Conservation (phyloP, 192 early-diverging fungal genomes). For the Backusella morwellensis region DNA sequence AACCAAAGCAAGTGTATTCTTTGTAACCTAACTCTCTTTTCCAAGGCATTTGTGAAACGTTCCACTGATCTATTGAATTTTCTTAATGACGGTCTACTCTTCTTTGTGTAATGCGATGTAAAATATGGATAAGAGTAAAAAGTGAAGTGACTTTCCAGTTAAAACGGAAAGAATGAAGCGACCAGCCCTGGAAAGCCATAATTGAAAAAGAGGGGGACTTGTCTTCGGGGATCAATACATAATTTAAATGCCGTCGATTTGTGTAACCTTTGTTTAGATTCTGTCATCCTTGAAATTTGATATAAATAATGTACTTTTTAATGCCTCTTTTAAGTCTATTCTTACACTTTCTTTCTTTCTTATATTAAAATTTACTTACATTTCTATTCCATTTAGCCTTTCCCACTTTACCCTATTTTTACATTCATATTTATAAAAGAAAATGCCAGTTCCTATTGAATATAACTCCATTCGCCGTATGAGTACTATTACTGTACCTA, state of each 20-base stretch:
- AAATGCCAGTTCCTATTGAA: slow-evolving; percentile 39
- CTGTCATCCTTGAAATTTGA: background rate
- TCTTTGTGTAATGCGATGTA: background rate
- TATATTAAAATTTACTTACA: background rate
- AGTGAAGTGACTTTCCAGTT: background rate
- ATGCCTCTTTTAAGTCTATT: slow-evolving; percentile 17
- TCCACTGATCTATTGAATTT: background rate
- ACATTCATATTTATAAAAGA: background rate
- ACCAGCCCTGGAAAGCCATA: background rate
- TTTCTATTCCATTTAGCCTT: background rate
- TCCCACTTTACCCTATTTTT: background rate
- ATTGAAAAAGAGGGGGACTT: background rate
- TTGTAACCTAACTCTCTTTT: background rate
- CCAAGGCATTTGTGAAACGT: background rate
- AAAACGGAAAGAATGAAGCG: background rate
- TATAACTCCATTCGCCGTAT: slow-evolving; percentile 24
- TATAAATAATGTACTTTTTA: background rate
- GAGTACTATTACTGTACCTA: slow-evolving; percentile 32
- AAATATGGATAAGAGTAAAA: background rate
- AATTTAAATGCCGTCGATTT: background rate
- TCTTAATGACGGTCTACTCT: background rate
- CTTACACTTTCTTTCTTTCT: background rate
- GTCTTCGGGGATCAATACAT: background rate
- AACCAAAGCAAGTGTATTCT: background rate
- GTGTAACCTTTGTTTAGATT: background rate